Evolutionary conservation across 192 early-diverging fungal genomes (phyloP).

Genomic region (Helicostylum pulchrum): DNA sequence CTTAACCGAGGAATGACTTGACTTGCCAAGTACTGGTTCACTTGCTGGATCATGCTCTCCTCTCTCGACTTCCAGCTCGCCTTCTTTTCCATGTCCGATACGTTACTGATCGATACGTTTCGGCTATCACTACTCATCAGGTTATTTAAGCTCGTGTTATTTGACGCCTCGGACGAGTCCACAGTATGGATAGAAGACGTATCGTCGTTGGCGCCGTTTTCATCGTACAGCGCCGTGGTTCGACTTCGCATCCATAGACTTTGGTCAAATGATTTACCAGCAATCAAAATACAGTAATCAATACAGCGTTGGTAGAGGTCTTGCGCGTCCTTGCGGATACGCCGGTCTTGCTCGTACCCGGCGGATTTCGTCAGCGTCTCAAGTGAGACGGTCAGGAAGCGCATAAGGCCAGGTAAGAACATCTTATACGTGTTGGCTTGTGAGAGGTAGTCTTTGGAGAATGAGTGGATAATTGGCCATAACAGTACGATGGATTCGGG

Average conservation of each 20-base stretch:
- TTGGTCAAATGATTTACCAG: constrained; percentile 74
- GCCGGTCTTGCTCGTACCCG: constrained; percentile 58
- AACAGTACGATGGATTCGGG: constrained; percentile 49
- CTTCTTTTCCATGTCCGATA: constrained; percentile 44
- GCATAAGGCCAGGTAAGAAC: constrained; percentile 44
- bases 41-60: constrained; percentile 63
- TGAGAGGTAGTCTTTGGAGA: constrained; percentile 58
- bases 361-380: constrained; percentile 32
- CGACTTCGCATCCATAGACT: constrained; percentile 57
- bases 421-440: constrained; percentile 54
- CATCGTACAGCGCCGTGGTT: constrained; percentile 42
- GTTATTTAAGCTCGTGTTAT: neutral
- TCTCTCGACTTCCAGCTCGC: constrained; percentile 59
- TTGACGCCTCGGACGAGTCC: constrained; percentile 4
- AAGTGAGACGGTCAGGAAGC: constrained; percentile 55
- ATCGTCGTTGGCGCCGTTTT: constrained; percentile 14
- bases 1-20: constrained; percentile 67
- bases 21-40: constrained; percentile 43
- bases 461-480: constrained; percentile 59
- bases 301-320: constrained; percentile 57
- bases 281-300: constrained; percentile 74
- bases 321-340: constrained; percentile 55
- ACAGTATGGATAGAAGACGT: constrained; percentile 12
- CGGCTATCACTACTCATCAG: neutral
- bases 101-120: constrained; percentile 29